phyloP scores from a whole-genome alignment of 257 asterid genomes.

The Fraxinus pennsylvanica region DNA sequence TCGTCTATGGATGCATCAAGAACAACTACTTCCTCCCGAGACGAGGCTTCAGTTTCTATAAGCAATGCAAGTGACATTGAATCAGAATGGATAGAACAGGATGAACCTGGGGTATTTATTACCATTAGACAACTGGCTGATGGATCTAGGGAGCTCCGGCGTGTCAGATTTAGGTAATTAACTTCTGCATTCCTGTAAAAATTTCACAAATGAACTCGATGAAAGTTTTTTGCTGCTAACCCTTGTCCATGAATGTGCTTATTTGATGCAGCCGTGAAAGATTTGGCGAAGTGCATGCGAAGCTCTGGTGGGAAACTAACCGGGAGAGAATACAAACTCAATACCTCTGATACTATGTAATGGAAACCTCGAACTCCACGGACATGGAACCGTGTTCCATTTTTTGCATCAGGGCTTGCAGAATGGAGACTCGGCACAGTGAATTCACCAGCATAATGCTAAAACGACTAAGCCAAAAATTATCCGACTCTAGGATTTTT shows the following conservation, averaged over 20 bases:
- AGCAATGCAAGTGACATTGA: slow-evolving; percentile 94
- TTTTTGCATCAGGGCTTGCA: not conserved
- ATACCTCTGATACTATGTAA: slow-evolving; percentile 54
- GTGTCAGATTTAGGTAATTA: slow-evolving; percentile 89
- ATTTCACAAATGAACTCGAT: not conserved
- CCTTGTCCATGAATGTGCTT: not conserved
- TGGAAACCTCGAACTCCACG: not conserved
- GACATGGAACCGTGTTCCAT: not conserved
- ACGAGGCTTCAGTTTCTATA: slow-evolving; percentile 80
- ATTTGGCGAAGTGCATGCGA: slow-evolving; percentile 87
- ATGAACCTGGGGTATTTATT: slow-evolving; percentile 87
- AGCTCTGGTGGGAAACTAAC: slow-evolving; percentile 96
- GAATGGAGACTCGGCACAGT: slow-evolving; percentile 16
- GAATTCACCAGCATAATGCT: not conserved
- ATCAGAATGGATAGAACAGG: slow-evolving; percentile 94
- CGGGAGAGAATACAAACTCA: slow-evolving; percentile 90
- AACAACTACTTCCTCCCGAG: slow-evolving; percentile 78
- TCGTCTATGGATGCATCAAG: slow-evolving; percentile 77
- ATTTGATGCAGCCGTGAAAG: slow-evolving; percentile 65
- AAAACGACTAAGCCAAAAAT: not conserved
- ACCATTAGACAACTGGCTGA: slow-evolving; percentile 87
- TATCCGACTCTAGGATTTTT: slow-evolving; percentile 27
- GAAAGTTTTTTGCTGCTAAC: not conserved
- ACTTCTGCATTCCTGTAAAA: not conserved
- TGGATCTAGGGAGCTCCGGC: slow-evolving; percentile 91